These are phyloP conservation scores for Sphagnum contortum DNA, from an alignment of 225 moss, liverwort and hornwort genomes.

Conservation along the genomic window DNA sequence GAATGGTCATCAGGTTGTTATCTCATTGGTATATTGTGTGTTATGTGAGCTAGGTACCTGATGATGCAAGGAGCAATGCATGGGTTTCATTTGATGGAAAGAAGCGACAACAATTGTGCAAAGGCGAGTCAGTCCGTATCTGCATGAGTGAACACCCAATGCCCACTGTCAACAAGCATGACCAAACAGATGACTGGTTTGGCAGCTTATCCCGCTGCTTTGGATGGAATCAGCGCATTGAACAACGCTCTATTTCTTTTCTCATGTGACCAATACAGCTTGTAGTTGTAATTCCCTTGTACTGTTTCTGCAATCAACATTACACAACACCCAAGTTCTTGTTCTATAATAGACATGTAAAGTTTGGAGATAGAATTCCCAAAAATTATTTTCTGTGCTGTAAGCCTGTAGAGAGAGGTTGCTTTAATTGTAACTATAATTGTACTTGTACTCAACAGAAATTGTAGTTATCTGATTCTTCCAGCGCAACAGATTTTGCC, in stretches of 20 bases:
- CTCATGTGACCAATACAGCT: neutral
- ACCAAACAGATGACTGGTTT: conserved; percentile 96
- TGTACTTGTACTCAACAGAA: no score
- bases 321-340: no score
- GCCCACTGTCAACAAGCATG: conserved; percentile 87
- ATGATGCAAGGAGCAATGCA: conserved; percentile 73
- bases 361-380: no score
- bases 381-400: no score
- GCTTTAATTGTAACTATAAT: no score
- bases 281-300: neutral
- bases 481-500: no score
- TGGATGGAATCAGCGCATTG: conserved; percentile 77
- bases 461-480: no score
- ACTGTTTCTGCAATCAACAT: no score
- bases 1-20: no score
- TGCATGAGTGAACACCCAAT: conserved; percentile 90
- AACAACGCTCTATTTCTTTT: conserved; percentile 23
- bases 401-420: no score
- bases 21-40: neutral
- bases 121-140: conserved; percentile 77
- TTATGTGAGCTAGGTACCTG: conserved; percentile 36
- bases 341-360: no score
- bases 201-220: conserved; percentile 79
- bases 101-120: conserved; percentile 75
- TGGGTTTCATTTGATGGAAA: conserved; percentile 97